Conservation (phyloP, 2,329 filamentous ascomycete genomes). For the Aureobasidium sp. region DNA sequence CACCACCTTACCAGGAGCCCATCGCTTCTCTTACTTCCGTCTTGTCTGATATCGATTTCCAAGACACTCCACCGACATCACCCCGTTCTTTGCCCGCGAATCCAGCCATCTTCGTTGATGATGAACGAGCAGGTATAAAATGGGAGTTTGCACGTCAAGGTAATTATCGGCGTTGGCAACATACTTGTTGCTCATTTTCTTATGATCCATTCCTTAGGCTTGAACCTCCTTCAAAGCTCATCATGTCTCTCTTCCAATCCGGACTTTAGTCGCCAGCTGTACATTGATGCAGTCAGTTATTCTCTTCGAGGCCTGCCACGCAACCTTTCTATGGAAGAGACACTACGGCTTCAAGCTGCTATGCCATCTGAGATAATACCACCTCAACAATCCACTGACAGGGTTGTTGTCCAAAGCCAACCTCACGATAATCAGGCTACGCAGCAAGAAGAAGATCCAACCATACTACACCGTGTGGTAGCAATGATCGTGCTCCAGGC, state of each 20-base stretch:
- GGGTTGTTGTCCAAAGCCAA: not conserved
- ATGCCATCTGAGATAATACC: slow-evolving; percentile 33
- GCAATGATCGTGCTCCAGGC: slow-evolving; percentile 48
- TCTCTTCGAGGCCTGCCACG: slow-evolving; percentile 54
- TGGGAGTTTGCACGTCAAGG: slow-evolving; percentile 47
- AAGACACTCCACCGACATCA: slow-evolving; percentile 6
- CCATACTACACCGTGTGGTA: slow-evolving; percentile 50
- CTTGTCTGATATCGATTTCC: slow-evolving; percentile 2
- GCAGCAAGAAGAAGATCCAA: slow-evolving; percentile 23
- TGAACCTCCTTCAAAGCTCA: slow-evolving; percentile 40
- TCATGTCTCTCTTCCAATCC: slow-evolving; percentile 26
- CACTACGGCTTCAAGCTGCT: slow-evolving; percentile 42
- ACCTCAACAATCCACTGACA: not conserved
- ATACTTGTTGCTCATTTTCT: not conserved
- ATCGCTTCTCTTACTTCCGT: slow-evolving; percentile 11
- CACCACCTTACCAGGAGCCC: slow-evolving; percentile 14
- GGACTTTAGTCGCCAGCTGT: slow-evolving; percentile 51
- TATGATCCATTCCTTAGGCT: slow-evolving; percentile 26
- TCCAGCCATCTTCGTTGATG: not conserved
- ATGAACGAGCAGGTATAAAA: slow-evolving; percentile 29
- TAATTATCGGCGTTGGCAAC: slow-evolving; percentile 17
- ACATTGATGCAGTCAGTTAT: slow-evolving; percentile 55
- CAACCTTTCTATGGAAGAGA: slow-evolving; percentile 48
- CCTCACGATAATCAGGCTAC: not conserved
- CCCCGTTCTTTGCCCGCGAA: not conserved